phyloP scores from a whole-genome alignment of 106 monocot species.

The Allium cepa region DNA sequence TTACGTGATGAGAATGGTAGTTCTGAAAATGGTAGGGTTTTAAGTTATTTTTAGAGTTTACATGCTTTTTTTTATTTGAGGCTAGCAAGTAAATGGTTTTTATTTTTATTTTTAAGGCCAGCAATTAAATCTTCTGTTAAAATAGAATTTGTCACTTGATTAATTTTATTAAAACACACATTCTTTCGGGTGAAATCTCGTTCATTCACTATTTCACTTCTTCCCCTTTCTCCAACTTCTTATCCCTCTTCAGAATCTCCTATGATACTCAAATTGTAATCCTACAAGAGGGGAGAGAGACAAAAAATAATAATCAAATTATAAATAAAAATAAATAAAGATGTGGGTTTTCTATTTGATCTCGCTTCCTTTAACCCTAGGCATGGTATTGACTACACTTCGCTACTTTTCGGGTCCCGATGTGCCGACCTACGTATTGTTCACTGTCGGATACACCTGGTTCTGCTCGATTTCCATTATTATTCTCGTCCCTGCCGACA shows the following conservation, averaged over 20 bases:
- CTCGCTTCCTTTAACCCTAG: slow-evolving; percentile 82
- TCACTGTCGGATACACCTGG: slow-evolving; percentile 98
- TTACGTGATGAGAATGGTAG: no score
- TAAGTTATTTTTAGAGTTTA: no score
- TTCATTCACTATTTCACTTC: no score
- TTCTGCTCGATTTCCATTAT: slow-evolving; percentile 97
- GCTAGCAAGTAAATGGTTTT: no score
- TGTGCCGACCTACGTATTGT: slow-evolving; percentile 76
- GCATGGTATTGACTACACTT: slow-evolving; percentile 87
- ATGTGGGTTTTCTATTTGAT: slow-evolving; percentile 99
- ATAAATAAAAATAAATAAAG: slow-evolving; percentile 12
- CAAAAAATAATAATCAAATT: neutral
- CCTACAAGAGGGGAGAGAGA: neutral
- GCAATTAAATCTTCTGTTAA: no score
- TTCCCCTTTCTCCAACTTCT: neutral
- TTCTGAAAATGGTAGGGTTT: no score
- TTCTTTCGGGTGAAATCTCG: no score
- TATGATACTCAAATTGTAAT: neutral
- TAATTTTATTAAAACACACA: no score
- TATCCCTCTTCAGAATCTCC: neutral
- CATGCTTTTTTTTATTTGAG: no score
- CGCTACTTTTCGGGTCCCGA: slow-evolving; percentile 94
- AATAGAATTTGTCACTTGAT: no score
- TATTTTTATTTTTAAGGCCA: no score
- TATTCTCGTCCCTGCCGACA: slow-evolving; percentile 98